Evolutionary conservation across 352 stramenopile genomes (phyloP).

Genomic region (Pythium chondricola): DNA sequence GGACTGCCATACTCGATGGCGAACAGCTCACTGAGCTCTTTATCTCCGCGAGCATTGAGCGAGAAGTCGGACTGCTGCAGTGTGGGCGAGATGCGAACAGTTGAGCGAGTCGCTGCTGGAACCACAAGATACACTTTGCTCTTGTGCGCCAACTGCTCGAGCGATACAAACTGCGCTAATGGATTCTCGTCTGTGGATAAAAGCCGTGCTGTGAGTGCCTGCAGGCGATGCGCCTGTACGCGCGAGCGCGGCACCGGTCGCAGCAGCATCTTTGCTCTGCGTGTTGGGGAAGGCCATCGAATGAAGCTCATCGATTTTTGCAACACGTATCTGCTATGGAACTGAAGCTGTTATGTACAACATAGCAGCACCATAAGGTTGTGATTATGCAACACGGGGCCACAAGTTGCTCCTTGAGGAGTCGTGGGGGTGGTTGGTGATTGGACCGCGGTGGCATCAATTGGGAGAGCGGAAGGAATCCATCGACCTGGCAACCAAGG

Average conservation of each 20-base stretch:
- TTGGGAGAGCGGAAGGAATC: constrained; percentile 4
- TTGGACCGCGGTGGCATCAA: neutral
- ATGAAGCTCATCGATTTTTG: no score
- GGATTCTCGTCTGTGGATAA: neutral
- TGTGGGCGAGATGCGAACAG: constrained; percentile 44
- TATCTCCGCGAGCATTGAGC: constrained; percentile 19
- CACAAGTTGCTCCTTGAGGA: constrained; percentile 7
- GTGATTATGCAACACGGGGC: constrained; percentile 5
- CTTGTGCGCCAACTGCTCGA: constrained; percentile 35
- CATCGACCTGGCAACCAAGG: constrained; percentile 5
- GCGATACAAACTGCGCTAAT: constrained; percentile 21
- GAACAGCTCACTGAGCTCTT: no score
- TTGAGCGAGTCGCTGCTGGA: constrained; percentile 21
- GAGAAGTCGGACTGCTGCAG: constrained; percentile 43
- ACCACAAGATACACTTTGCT: constrained; percentile 38
- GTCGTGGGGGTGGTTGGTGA: constrained; percentile 19
- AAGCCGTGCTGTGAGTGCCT: no score
- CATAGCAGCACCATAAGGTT: constrained; percentile 5
- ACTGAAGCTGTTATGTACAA: constrained; percentile 1
- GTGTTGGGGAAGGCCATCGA: no score
- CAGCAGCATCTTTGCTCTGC: no score
- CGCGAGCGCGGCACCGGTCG: constrained; percentile 2
- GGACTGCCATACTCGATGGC: no score
- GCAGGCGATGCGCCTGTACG: neutral
- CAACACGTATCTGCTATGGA: no score